Evolutionary conservation across 176 grass and related monocot genomes (phyloP).

Genomic region (Zea mays): Zm-B73-REFERENCE-NAM-5.0 NC_050098.1:184270501-184271000

Average conservation of each 20-base stretch:
- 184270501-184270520: background rate
- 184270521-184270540: background rate
- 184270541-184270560: background rate
- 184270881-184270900: no score
- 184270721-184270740: slow-evolving; percentile 1
- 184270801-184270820: background rate
- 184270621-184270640: slow-evolving; percentile 24
- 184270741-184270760: background rate
- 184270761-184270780: slow-evolving; percentile 32
- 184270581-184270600: background rate
- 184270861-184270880: no score
- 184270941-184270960: background rate
- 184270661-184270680: no score
- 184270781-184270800: slow-evolving; percentile 23
- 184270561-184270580: background rate
- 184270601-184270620: slow-evolving; percentile 23
- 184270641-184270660: background rate
- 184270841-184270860: no score
- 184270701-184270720: background rate
- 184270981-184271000: background rate
- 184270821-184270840: no score
- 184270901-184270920: no score
- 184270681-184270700: no score
- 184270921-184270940: background rate
- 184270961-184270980: background rate